Evolutionary conservation across 2,329 filamentous ascomycete genomes (phyloP), one percentile per base, ranked within the genome.

Genomic region (Trichophyton schoenleinii): DNA sequence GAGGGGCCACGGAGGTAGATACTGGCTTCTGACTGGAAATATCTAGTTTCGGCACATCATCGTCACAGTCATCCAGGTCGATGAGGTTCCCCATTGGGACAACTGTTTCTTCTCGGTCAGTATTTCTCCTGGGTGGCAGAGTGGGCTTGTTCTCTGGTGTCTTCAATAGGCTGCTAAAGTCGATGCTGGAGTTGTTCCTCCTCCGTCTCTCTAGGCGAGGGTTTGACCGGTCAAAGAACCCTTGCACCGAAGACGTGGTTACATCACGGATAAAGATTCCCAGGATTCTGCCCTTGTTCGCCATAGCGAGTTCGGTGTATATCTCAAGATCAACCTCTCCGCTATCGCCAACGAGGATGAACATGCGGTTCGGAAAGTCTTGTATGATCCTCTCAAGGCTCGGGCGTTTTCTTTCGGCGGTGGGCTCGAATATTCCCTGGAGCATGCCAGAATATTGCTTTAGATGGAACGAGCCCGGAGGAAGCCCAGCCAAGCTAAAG

Each of bases 391-490:
- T 86, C 65, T 95, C 90, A 1, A 99, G 78, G 0, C 90, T 91
- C 0, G 87, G 85, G 72, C 91, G 92, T 77, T 99, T 99, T 62
- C 92, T 81, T 74, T 99, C 95, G 0, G 92, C 91, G 0, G 96
- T 94, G 8, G 94, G 94, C 73, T 99, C 94, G 68, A 99, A 97
- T 46, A 99, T 96, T 0, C 95, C 94, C 74, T 97, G 92, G 13
- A 99, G 79, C 89, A 97, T 96, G 57, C 95, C 94, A 63, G 85
- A 89, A 73, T 99, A 99, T 66, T 95, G 90, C 73, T 99, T 99
- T 66, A 99, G 74, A 71, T 99, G 95, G 66, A 97, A 88, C 0
- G 92, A 96, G 0, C 94, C 95, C 0, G 83, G 83, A 0, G 94
- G 94, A 0, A 99, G 77, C 1, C 88, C 88, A 5, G 88, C 88